A percentile compares a stretch with the other conserved stretches of the same genome.
Evolutionary conservation across 1,139 yeast genomes (phyloP).

Genomic region (Magnusiomyces suaveolens): DNA sequence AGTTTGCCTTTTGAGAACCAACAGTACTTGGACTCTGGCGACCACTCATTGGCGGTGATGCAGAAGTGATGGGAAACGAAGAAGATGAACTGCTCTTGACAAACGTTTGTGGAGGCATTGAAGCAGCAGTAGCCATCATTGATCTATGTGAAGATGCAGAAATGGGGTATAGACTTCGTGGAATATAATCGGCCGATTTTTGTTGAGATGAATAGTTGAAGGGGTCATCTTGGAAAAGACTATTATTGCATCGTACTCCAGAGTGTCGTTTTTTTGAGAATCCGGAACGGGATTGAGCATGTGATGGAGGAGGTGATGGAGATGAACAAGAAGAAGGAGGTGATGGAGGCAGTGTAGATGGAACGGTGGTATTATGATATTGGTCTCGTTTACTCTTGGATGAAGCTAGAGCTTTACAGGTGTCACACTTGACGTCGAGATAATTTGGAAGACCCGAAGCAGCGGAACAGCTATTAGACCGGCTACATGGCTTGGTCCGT

Average conservation of each 20-base stretch:
- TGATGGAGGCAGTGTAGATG: background rate
- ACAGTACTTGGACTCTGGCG: slow-evolving; percentile 48
- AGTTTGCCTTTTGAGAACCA: slow-evolving; percentile 77
- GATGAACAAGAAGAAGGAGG: background rate
- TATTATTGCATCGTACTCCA: background rate
- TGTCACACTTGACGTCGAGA: slow-evolving; percentile 1
- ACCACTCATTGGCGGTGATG: background rate
- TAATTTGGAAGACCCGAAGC: background rate
- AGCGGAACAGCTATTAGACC: background rate
- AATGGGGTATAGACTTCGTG: background rate
- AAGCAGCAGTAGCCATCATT: too few relatives aligned
- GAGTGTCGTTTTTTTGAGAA: background rate
- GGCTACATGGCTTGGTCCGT: background rate
- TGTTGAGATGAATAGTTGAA: background rate
- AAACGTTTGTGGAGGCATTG: background rate
- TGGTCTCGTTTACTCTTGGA: background rate
- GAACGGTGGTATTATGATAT: background rate
- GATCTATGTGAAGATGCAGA: background rate
- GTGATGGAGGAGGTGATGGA: background rate
- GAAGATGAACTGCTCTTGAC: background rate
- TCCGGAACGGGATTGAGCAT: background rate
- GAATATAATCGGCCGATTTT: background rate
- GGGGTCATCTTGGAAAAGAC: background rate
- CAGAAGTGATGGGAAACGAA: background rate
- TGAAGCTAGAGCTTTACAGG: too few relatives aligned